These are phyloP conservation scores for Thalassiosira mediterranea DNA, from an alignment of 352 stramenopile species.

Conservation along the genomic window DNA sequence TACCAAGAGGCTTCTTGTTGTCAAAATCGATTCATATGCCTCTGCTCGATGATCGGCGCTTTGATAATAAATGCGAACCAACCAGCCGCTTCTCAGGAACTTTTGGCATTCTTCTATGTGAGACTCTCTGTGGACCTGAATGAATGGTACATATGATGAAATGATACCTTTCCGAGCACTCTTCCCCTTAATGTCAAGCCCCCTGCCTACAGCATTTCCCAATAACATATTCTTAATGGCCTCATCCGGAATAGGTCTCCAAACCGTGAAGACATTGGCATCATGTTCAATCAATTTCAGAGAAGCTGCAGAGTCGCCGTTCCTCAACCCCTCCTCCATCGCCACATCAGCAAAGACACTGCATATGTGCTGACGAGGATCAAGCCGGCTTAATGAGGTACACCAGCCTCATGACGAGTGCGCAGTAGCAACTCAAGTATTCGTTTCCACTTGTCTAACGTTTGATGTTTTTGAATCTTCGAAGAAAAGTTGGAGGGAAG, in stretches of 20 bases:
- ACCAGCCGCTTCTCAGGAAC: conserved; percentile 47
- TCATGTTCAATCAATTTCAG: conserved; percentile 22
- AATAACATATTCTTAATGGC: conserved; percentile 62
- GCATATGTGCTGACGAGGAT: background rate
- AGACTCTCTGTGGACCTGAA: conserved; percentile 49
- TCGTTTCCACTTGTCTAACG: too few species aligned
- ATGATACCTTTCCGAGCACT: conserved; percentile 46
- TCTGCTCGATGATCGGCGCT: conserved; percentile 32
- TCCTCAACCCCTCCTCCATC: conserved; percentile 23
- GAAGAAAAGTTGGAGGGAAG: too few species aligned
- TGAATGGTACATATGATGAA: conserved; percentile 51
- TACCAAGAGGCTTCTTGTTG: conserved; percentile 41
- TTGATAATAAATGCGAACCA: conserved; percentile 64
- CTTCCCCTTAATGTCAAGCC: conserved; percentile 61
- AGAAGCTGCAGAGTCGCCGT: too few species aligned
- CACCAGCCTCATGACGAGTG: background rate
- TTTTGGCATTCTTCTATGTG: conserved; percentile 47
- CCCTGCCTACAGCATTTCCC: conserved; percentile 45
- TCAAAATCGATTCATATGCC: conserved; percentile 35
- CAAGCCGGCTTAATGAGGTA: background rate
- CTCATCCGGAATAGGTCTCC: conserved; percentile 26
- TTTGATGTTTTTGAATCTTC: too few species aligned
- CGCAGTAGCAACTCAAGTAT: too few species aligned
- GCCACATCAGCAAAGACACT: background rate
- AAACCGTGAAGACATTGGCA: conserved; percentile 44